Base-by-base conservation (phyloP, 2,329 filamentous ascomycete genomes). In the Calonectria pseudoreteaudii region DNA sequence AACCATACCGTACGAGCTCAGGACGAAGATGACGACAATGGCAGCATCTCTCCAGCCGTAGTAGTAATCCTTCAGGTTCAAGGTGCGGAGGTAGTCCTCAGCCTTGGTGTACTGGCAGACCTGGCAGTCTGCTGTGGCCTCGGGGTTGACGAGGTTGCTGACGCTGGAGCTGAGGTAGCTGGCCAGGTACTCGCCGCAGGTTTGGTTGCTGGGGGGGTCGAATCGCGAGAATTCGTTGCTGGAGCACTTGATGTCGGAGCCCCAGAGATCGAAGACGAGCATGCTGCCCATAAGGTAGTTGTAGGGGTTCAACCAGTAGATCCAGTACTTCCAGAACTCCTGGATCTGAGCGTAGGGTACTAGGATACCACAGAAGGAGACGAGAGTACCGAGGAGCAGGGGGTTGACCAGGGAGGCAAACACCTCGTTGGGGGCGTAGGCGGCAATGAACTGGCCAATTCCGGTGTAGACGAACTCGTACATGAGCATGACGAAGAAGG, bases 341-440 rank as follows among this genome's bases (percentile, higher is more conserved):
- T 91, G 89, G 28, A 95, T 87, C 31, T 88, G 87, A 0, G 79
- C 79, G 75, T 93, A 94, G 0, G 93, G 93, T 0, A 95, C 93
- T 7, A 95, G 86, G 1, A 95, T 93, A 75, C 94, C 94, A 78
- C 93, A 95, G 86, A 96, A 95, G 1, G 89, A 90, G 11, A 94
- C 88, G 3, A 95, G 86, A 50, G 91, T 82, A 80, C 88, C 87
- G 70, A 92, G 84, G 14, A 92, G 67, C 0, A 92, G 80, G 0
- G 90, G 90, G 75, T 92, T 92, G 74, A 88, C 87, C 6, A 92
- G 85, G 0, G 89, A 85, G 0, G 91, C 91, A 56, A 92, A 91
- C 14, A 91, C 87, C 41, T 88, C 90, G 74, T 91, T 92, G 0
- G 91, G 91, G 0, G 90, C 89, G 73, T 92, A 92, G 1, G 91